These are phyloP conservation scores for Tanacetum coccineum DNA, from an alignment of 129 eudicot species.

Conservation along the genomic window DNA sequence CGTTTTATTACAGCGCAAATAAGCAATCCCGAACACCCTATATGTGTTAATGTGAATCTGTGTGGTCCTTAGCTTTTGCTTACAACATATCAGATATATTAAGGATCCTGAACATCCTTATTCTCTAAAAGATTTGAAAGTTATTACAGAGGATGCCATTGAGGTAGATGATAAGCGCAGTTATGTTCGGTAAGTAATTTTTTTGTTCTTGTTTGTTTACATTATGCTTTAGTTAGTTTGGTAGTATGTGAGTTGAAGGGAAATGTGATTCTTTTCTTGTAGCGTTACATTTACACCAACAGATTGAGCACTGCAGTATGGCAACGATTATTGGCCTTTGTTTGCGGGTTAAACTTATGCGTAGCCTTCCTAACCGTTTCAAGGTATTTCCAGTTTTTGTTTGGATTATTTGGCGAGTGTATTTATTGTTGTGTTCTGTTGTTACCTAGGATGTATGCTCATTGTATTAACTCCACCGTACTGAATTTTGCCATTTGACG, in stretches of 20 bases:
- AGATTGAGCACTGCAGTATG: slow-evolving; percentile 97
- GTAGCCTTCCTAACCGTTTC: slow-evolving; percentile 82
- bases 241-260: not conserved
- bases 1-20: too few species aligned
- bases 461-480: too few species aligned
- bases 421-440: too few species aligned
- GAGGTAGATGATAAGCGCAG: slow-evolving; percentile 75
- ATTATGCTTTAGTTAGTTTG: not conserved
- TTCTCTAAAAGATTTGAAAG: slow-evolving; percentile 88
- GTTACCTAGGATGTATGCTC: too few species aligned
- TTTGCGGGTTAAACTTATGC: slow-evolving; percentile 94
- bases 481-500: not conserved
- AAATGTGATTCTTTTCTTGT: slow-evolving; percentile 4
- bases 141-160: slow-evolving; percentile 88
- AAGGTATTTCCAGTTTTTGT: slow-evolving; percentile 47
- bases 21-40: too few species aligned
- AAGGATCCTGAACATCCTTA: slow-evolving; percentile 99
- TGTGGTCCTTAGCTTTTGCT: slow-evolving; percentile 44
- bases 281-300: slow-evolving; percentile 98
- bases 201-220: not conserved
- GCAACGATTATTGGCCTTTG: slow-evolving; percentile 92
- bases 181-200: slow-evolving; percentile 57
- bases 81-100: slow-evolving; percentile 91
- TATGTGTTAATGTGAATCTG: not conserved
- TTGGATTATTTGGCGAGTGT: too few species aligned